These are phyloP conservation scores for Scedosporium aurantiacum DNA, from an alignment of 2,329 filamentous ascomycete genomes.

Conservation along the genomic window DNA sequence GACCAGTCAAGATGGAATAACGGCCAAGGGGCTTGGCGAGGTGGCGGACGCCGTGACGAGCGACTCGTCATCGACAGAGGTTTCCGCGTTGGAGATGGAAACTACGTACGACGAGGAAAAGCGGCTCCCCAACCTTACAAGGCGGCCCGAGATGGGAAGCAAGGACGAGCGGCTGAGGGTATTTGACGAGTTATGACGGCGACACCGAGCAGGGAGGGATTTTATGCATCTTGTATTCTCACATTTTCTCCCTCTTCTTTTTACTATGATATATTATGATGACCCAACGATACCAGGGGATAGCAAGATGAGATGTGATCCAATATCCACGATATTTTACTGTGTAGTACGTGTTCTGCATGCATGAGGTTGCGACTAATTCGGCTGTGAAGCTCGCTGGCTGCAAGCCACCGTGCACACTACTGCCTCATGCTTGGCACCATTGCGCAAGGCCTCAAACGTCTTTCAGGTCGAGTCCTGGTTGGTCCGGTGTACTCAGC, in stretches of 20 bases:
- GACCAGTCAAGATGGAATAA: neutral
- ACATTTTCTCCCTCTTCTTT: neutral
- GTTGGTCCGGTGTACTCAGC: neutral
- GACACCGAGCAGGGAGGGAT: neutral
- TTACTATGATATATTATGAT: neutral
- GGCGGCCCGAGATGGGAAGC: neutral
- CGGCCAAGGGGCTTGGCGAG: neutral
- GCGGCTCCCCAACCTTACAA: neutral
- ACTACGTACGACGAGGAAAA: neutral
- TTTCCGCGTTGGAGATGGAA: neutral
- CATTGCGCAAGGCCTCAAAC: neutral
- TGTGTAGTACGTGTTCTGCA: neutral
- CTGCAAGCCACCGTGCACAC: neutral
- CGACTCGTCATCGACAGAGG: neutral
- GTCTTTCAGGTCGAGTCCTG: neutral
- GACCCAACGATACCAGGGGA: neutral
- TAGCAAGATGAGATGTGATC: neutral
- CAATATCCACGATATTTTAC: neutral
- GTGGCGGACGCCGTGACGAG: neutral
- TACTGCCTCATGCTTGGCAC: neutral
- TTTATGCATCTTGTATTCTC: neutral
- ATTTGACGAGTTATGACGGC: constrained; percentile 36
- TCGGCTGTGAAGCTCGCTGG: neutral
- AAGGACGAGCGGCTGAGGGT: constrained; percentile 26
- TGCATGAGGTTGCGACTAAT: neutral